phyloP scores from a whole-genome alignment of 2,329 filamentous ascomycete species.

The Botryosphaeria dothidea region DNA sequence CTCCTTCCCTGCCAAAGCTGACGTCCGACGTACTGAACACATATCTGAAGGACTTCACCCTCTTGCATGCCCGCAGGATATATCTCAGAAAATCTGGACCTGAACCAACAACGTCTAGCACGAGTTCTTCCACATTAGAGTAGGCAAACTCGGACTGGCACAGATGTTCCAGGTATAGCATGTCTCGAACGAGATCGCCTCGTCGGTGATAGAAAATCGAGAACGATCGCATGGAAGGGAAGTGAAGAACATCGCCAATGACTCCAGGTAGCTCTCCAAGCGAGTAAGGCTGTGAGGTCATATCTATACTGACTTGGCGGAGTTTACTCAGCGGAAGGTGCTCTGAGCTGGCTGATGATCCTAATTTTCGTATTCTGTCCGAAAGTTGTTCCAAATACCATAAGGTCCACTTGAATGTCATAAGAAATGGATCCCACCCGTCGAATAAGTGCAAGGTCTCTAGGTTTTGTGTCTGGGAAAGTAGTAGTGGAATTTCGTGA shows the following conservation, averaged over 20 bases:
- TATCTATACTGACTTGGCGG: background rate
- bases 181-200: no score
- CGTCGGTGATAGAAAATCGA: no score
- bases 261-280: no score
- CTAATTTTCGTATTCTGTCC: background rate
- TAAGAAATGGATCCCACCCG: no score
- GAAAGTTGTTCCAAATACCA: background rate
- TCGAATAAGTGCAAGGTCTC: background rate
- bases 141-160: background rate
- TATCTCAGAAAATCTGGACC: background rate
- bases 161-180: no score
- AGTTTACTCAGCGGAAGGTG: background rate
- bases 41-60: background rate
- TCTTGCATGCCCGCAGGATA: background rate
- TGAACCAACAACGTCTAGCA: background rate
- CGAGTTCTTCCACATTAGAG: background rate
- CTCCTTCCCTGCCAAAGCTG: background rate
- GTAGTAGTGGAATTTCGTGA: background rate
- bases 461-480: background rate
- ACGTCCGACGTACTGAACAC: background rate
- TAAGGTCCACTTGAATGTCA: background rate
- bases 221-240: no score
- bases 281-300: no score
- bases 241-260: no score
- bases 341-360: background rate